Evolutionary conservation across 345 rosid genomes (phyloP).

Genomic region (Brassica incana): DNA sequence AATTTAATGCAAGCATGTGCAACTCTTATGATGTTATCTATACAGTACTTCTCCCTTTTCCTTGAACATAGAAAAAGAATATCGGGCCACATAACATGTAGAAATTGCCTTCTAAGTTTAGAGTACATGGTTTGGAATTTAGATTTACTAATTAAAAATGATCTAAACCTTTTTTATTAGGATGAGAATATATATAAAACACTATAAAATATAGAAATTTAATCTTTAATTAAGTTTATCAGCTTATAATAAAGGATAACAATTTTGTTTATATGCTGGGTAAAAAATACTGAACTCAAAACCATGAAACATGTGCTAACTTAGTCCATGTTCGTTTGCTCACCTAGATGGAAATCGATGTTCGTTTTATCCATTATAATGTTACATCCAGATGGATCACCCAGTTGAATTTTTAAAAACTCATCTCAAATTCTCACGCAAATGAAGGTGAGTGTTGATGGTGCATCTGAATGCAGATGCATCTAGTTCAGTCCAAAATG

Average conservation of each 20-base stretch:
- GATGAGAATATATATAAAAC: neutral
- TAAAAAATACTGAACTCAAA: neutral
- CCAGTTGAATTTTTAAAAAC: too few species aligned
- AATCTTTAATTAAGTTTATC: neutral
- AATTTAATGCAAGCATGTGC: slow-evolving; percentile 41
- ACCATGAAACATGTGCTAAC: neutral
- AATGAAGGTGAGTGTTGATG: too few species aligned
- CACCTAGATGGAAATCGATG: too few species aligned
- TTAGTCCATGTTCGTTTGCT: too few species aligned
- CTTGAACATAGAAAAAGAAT: neutral
- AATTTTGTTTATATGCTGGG: neutral
- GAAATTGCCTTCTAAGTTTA: neutral
- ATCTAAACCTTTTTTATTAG: neutral
- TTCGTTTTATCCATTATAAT: too few species aligned
- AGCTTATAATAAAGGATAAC: neutral
- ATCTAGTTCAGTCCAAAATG: too few species aligned
- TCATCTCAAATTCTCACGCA: too few species aligned
- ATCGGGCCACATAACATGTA: neutral
- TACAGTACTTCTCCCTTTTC: slow-evolving; percentile 8
- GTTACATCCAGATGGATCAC: too few species aligned
- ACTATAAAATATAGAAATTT: neutral
- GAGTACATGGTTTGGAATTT: neutral
- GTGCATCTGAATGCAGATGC: too few species aligned
- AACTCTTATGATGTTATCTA: slow-evolving; percentile 22
- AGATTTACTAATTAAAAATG: neutral